Evolutionary conservation across 2,329 filamentous ascomycete genomes (phyloP), one percentile per base, ranked within the genome.

Genomic region (Nothophoma quercina): DNA sequence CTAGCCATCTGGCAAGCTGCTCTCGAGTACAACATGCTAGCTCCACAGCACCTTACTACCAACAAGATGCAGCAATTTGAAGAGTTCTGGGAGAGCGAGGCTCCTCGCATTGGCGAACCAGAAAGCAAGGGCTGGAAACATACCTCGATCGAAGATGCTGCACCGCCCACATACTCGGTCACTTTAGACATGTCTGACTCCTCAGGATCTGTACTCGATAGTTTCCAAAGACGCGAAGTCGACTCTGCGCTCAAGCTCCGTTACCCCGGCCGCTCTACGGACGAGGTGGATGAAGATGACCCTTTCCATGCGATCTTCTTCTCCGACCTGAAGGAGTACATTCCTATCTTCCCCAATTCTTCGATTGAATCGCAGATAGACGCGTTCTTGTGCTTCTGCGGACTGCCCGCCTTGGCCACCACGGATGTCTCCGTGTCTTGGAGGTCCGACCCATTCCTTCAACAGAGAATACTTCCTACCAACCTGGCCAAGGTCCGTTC

Each of bases 1-100:
- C 78, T 90, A 3, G 91, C 88, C 8, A 81, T 88, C 5, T 97
- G 93, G 92, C 93, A 98, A 75, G 89, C 86, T 5, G 64, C 89
- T 1, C 74, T 97, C 0, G 93, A 97, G 67, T 79, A 88, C 44
- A 85, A 84, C 15, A 83, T 91, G 53, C 85, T 85, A 38, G 79
- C 79, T 3, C 86, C 89, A n/a, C 78, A 79, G 5, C 85, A 87
- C 5, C 22, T 46, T 18, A 21, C 43, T 1, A 1, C 21, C 0
- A 41, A 59, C 16, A 34, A 32, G 2, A 2, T 59, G 4, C 33
- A 16, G 3, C 32, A 34, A 18, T 89, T 96, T 56, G 78, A 83
- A 39, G 81, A 87, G 2, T 96, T 95, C 58, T 98, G 95, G 95
- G 91, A 96, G 53, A 90, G 86, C 50, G 93, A 97, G 67, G 81